Evolutionary conservation across 1,139 yeast species (phyloP).

Genomic region (Magnusiomyces tetraspermus): DNA sequence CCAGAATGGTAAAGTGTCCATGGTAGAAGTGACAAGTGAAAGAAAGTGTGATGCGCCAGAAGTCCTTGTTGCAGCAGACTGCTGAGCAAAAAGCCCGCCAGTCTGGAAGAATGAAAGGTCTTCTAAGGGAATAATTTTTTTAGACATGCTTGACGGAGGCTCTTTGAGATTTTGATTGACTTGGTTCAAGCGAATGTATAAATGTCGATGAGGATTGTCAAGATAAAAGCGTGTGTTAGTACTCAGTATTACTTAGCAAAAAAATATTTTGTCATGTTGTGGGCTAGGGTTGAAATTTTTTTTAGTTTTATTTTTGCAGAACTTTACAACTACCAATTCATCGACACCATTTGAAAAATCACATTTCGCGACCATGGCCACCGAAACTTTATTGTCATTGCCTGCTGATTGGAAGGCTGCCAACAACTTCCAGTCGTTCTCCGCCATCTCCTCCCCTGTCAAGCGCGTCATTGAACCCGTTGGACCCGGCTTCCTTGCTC

Average conservation of each 20-base stretch:
- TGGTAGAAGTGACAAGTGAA: neutral
- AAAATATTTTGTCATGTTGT: too few relatives aligned
- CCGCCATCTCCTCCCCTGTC: slow-evolving; percentile 49
- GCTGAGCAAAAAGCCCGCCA: slow-evolving; percentile 1
- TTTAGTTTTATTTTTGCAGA: too few relatives aligned
- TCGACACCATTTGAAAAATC: neutral
- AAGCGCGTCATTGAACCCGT: slow-evolving; percentile 94
- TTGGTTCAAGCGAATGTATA: too few relatives aligned
- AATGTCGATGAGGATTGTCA: too few relatives aligned
- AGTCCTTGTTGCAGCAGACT: neutral
- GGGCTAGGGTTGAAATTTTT: too few relatives aligned
- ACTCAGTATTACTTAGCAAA: too few relatives aligned
- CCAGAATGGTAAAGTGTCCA: slow-evolving; percentile 3
- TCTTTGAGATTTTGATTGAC: too few relatives aligned
- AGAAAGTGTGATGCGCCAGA: neutral
- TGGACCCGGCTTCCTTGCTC: slow-evolving; percentile 91
- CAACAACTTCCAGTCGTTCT: slow-evolving; percentile 27
- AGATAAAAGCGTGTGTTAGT: too few relatives aligned
- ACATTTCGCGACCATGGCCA: neutral
- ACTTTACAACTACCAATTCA: too few relatives aligned
- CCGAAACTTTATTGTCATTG: slow-evolving; percentile 21
- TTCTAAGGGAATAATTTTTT: slow-evolving; percentile 1
- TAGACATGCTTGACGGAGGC: neutral
- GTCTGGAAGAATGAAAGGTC: neutral
- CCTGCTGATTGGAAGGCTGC: slow-evolving; percentile 27